Evolutionary conservation across 495 filamentous ascomycete species (phyloP).

Genomic region (Melanomma pulvis-pyrius): DNA sequence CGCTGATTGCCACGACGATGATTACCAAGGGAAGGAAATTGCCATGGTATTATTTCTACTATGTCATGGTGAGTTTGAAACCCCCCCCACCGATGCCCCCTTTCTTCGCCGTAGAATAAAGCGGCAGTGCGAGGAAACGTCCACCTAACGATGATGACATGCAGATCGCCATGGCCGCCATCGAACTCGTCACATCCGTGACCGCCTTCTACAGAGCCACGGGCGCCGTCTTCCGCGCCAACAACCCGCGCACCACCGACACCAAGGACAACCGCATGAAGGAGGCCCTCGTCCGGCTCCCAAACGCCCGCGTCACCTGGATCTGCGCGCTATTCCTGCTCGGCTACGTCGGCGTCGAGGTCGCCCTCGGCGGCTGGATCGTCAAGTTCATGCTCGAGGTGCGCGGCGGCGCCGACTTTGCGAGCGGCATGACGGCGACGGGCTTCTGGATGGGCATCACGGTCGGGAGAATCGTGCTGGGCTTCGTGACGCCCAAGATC

Average conservation of each 20-base stretch:
- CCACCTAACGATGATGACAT: neutral
- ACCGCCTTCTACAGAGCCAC: constrained; percentile 71
- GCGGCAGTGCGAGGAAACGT: neutral
- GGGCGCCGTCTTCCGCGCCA: constrained; percentile 61
- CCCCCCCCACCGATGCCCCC: neutral
- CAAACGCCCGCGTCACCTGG: constrained; percentile 66
- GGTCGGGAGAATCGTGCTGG: constrained; percentile 60
- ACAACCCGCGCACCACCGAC: constrained; percentile 45
- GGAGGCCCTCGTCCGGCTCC: constrained; percentile 57
- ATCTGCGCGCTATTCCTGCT: constrained; percentile 75
- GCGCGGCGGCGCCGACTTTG: constrained; percentile 57
- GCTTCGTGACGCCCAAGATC: constrained; percentile 64
- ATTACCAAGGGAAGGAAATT: constrained; percentile 51
- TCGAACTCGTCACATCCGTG: constrained; percentile 60
- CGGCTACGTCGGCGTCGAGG: constrained; percentile 82
- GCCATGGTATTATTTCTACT: constrained; percentile 65
- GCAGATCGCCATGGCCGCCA: constrained; percentile 62
- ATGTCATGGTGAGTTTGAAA: constrained; percentile 57
- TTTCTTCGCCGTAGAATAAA: neutral
- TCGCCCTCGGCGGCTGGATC: constrained; percentile 76
- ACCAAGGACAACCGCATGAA: constrained; percentile 56
- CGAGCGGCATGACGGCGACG: constrained; percentile 64
- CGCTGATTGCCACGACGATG: constrained; percentile 61
- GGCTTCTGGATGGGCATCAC: constrained; percentile 72
- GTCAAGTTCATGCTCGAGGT: constrained; percentile 67